Evolutionary conservation across 1,139 yeast genomes (phyloP).

Genomic region (Taiozyma sp.): DNA sequence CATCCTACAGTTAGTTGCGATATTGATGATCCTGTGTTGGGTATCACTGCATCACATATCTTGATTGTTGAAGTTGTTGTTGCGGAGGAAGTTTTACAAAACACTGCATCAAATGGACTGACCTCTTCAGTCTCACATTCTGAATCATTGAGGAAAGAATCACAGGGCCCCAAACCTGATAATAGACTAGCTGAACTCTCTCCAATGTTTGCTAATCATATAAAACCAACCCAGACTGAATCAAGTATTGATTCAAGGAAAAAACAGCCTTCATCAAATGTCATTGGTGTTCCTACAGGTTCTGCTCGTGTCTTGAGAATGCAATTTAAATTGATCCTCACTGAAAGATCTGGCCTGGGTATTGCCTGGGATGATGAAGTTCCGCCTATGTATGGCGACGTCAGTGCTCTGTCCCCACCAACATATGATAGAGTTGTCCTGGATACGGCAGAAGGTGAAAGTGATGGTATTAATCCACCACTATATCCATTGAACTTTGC

Average conservation of each 20-base stretch:
- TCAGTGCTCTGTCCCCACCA: slow-evolving; percentile 81
- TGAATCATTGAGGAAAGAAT: slow-evolving; percentile 10
- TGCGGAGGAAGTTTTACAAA: slow-evolving; percentile 73
- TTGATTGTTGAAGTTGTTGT: slow-evolving; percentile 84
- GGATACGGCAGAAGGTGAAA: slow-evolving; percentile 1
- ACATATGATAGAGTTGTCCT: slow-evolving; percentile 35
- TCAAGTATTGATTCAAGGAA: slow-evolving; percentile 4
- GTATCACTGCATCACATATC: slow-evolving; percentile 69
- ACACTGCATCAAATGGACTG: slow-evolving; percentile 7
- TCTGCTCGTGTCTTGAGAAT: slow-evolving; percentile 90
- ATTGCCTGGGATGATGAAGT: slow-evolving; percentile 99
- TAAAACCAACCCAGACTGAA: slow-evolving; percentile 15
- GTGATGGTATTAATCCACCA: slow-evolving; percentile 17
- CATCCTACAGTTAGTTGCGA: slow-evolving; percentile 70
- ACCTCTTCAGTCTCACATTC: slow-evolving; percentile 14
- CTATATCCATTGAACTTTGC: slow-evolving; percentile 20
- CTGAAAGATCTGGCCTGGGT: slow-evolving; percentile 93
- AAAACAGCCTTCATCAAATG: slow-evolving; percentile 4
- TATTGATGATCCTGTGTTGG: slow-evolving; percentile 74
- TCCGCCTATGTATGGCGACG: slow-evolving; percentile 92
- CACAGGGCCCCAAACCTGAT: slow-evolving; percentile 21
- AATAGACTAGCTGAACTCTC: slow-evolving; percentile 37
- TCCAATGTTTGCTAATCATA: slow-evolving; percentile 33
- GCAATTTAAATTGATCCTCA: slow-evolving; percentile 79
- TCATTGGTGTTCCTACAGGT: slow-evolving; percentile 80